A percentile compares a stretch with the other conserved stretches of the same genome.
Evolutionary conservation across 306 rosid species (phyloP).

Genomic region (Rosa rugosa): DNA sequence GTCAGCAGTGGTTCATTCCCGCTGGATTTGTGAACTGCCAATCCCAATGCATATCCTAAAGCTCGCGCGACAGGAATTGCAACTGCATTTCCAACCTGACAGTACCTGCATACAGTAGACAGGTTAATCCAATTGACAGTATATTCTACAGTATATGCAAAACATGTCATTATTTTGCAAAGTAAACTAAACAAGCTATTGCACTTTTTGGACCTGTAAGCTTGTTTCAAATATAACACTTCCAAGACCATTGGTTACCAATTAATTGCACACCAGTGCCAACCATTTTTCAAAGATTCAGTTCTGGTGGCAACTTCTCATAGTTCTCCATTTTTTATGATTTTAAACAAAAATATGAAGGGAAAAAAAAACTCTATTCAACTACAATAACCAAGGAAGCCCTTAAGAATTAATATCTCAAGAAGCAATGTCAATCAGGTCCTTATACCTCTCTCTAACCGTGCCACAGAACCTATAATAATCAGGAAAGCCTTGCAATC

Average conservation of each 20-base stretch:
- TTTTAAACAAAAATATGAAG: not conserved
- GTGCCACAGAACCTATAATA: constrained; percentile 67
- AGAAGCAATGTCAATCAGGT: not conserved
- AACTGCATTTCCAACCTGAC: constrained; percentile 93
- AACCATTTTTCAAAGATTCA: not conserved
- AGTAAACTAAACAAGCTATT: not conserved
- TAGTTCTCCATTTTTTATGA: not conserved
- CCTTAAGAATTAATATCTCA: not conserved
- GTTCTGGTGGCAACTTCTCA: not conserved
- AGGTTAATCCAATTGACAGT: not conserved
- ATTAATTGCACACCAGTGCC: not conserved
- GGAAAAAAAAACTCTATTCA: not conserved
- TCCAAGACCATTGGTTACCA: not conserved
- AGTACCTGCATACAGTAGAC: constrained; percentile 50
- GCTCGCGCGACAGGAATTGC: constrained; percentile 72
- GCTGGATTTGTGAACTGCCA: constrained; percentile 53
- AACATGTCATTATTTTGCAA: not conserved
- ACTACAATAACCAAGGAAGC: not conserved
- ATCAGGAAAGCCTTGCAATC: constrained; percentile 96
- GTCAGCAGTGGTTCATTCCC: constrained; percentile 53
- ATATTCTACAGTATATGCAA: not conserved
- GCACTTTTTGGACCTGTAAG: not conserved
- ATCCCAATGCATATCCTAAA: constrained; percentile 75
- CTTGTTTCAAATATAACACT: not conserved
- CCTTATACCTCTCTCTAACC: constrained; percentile 60